Percentiles rank a stretch among this genome's conserved stretches.
These are phyloP conservation scores for Yarrowia deformans DNA, from an alignment of 805 yeast genomes.

Conservation along the genomic window DNA sequence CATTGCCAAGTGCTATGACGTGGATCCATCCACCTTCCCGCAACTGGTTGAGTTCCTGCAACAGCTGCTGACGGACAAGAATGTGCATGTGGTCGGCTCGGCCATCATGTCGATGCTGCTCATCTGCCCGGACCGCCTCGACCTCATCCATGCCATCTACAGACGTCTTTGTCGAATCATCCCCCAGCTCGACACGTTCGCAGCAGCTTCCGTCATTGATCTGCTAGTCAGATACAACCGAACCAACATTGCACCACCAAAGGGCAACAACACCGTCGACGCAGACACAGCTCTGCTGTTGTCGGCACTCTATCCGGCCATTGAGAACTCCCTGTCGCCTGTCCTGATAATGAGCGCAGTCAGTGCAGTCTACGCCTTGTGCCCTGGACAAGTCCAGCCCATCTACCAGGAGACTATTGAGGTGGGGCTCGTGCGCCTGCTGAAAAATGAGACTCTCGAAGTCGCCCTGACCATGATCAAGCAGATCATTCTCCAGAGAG, in stretches of 20 bases:
- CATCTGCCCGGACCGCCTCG: slow-evolving; percentile 64
- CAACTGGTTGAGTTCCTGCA: slow-evolving; percentile 61
- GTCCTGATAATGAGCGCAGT: slow-evolving; percentile 21
- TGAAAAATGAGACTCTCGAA: slow-evolving; percentile 7
- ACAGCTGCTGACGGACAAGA: slow-evolving; percentile 68
- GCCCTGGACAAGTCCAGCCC: slow-evolving; percentile 23
- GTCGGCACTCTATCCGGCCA: slow-evolving; percentile 43
- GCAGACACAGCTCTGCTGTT: slow-evolving; percentile 60
- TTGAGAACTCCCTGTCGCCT: slow-evolving; percentile 21
- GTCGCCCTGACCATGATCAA: slow-evolving; percentile 27
- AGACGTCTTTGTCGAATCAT: slow-evolving; percentile 61
- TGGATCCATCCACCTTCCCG: slow-evolving; percentile 55
- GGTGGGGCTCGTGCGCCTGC: slow-evolving; percentile 17
- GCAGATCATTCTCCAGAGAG: slow-evolving; percentile 16
- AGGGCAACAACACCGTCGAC: slow-evolving; percentile 55
- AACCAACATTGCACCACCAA: slow-evolving; percentile 58
- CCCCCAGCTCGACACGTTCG: slow-evolving; percentile 71
- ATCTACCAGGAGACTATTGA: slow-evolving; percentile 11
- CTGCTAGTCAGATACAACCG: slow-evolving; percentile 72
- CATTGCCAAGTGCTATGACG: slow-evolving; percentile 62
- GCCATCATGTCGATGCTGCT: slow-evolving; percentile 65
- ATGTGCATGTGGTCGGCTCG: slow-evolving; percentile 70
- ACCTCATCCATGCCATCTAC: slow-evolving; percentile 73
- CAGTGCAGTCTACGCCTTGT: slow-evolving; percentile 16
- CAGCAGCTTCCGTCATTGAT: slow-evolving; percentile 66